Evolutionary conservation across 805 yeast species (phyloP), one percentile per base, ranked within the genome.

Genomic region (Zygosaccharomyces rouxii): DNA sequence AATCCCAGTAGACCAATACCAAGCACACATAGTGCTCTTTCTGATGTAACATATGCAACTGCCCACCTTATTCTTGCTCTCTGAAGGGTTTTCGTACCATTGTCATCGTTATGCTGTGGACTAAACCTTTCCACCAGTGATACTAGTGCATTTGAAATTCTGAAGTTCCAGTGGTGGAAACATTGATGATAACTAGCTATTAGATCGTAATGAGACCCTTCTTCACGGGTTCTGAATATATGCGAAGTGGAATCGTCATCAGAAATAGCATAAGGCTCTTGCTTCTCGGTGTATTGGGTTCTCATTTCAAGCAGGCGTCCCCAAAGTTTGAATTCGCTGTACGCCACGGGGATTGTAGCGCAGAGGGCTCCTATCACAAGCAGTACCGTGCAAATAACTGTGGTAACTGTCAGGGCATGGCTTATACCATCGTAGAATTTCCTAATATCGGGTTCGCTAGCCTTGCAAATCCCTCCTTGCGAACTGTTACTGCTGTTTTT

Each of bases 1-100:
- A 85, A 46, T 0, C 94, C 94, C 13, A 77, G 67, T 0, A 83
- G 4, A 0, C 84, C 86, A 0, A 87, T 53, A 1, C 76, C 63
- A 1, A 87, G 59, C 0, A 83, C 57, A 0, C 75, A 56, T 1
- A 76, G 48, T 0, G 90, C 77, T 10, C 78, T 72, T 2, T 74
- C 67, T 1, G 89, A 77, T 2, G 79, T 62, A n/a, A 75, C 54
- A 60, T 83, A 74, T 2, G 72, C 56, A 2, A 64, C 50, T 2
- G 71, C 44, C 76, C 76, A 74, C 23, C 63, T 63, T 1, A 67
- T 49, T 37, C 68, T 62, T 2, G 55, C 50, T 26, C 33, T 48
- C 26, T 50, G 47, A 7, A 35, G 14, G 13, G 29, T 42, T 5
- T 38, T 25, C 10, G 43, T 29, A 16, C 35, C 35, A 11, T 29